Base-by-base conservation (phyloP, 306 rosid species). In the Vigna radiata region DNA sequence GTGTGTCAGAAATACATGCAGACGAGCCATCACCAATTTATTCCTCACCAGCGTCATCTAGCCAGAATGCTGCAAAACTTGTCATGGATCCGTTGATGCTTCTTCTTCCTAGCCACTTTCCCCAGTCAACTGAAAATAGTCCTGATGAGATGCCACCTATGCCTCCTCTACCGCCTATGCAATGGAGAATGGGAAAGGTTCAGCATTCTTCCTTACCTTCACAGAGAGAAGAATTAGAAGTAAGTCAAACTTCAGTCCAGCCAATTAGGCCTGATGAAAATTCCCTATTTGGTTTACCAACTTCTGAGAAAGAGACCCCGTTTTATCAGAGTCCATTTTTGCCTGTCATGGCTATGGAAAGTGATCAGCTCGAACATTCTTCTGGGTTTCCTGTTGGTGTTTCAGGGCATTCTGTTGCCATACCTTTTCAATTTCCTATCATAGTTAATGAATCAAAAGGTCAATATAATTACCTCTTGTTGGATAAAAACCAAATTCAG, bases 151-250 rank as follows among this genome's bases (percentile, higher is more conserved):
- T 89, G 79, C 96, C 99, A 71, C 99, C 99, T 59, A 82, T 93
- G 92, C 99, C 99, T 7, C 99, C 99, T 83, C 89, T 96, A 41
- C 99, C 98, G 11, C 99, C 99, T 61, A 84, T 96, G 96, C 98
- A 96, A 49, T 96, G 99, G 99, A 95, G 99, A 89, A 84, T 79
- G 84, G 92, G 94, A 50, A 93, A 82, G 81, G 65, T 83, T 83
- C 97, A 89, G 44, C 79, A 68, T 72, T 14, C 86, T 69, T 85
- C 82, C 68, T 56, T 69, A 16, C 77, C 81, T 64, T 75, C 84
- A 50, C 63, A 47, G 21, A 68, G 75, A 79, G 86, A 87, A 68
- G 85, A 85, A 54, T 65, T 39, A 44, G 89, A 84, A 56, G 80
- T 53, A 77, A 46, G 43, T 67, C 87, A 53, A 72, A 70, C 86